Evolutionary conservation across 441 rosid genomes (phyloP).

Genomic region (Bocquillonia castaneifolia): DNA sequence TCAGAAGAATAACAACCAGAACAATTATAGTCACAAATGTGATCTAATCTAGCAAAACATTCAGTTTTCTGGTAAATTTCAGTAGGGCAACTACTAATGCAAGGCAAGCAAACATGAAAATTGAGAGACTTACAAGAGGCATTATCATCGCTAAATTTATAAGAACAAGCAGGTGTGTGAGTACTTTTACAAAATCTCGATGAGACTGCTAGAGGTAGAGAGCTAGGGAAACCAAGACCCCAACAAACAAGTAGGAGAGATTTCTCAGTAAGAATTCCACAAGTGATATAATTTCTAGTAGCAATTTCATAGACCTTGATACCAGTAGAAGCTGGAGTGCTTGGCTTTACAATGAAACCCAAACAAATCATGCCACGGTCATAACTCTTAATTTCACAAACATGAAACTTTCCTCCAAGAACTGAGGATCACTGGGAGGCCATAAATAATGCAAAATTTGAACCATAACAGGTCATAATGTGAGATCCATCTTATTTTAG

Average conservation of each 20-base stretch:
- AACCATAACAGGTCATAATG: conserved; percentile 75
- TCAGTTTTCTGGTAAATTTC: conserved; percentile 63
- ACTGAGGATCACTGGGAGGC: conserved; percentile 70
- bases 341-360: conserved; percentile 67
- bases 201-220: conserved; percentile 75
- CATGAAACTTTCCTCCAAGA: conserved; percentile 90
- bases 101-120: conserved; percentile 69
- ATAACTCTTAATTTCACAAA: conserved; percentile 79
- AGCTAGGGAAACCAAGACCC: conserved; percentile 84
- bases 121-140: conserved; percentile 58
- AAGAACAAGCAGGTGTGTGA: conserved; percentile 60
- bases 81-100: conserved; percentile 61
- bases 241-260: conserved; percentile 73
- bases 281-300: conserved; percentile 87
- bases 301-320: conserved; percentile 59
- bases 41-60: conserved; percentile 57
- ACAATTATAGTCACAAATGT: conserved; percentile 70
- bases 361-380: conserved; percentile 71
- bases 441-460: conserved; percentile 84
- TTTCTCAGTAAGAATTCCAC: conserved; percentile 66
- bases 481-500: conserved; percentile 84
- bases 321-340: conserved; percentile 58
- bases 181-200: conserved; percentile 59
- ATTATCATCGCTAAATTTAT: conserved; percentile 40
- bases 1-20: conserved; percentile 56